Conservation (phyloP, 2,329 filamentous ascomycete species). For the Pseudogymnoascus destructans region DNA sequence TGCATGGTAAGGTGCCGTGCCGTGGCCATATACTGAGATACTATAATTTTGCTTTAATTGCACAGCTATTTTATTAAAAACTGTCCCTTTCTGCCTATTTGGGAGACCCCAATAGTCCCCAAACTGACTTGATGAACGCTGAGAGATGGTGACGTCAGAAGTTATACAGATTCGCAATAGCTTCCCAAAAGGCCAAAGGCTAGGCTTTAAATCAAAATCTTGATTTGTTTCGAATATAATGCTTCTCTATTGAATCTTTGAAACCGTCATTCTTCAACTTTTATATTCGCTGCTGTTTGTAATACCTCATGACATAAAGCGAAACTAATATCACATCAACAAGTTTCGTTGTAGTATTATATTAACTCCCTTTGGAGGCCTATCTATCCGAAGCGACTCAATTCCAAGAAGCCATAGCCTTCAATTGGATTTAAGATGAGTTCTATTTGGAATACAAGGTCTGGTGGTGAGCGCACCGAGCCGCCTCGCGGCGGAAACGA, state of each 20-base stretch:
- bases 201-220: not conserved
- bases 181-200: slow-evolving; percentile 1
- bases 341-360: not conserved
- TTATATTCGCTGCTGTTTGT: not conserved
- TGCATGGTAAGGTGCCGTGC: not conserved
- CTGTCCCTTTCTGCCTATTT: not conserved
- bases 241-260: not conserved
- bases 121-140: not conserved
- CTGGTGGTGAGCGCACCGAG: slow-evolving; percentile 21
- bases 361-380: not conserved
- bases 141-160: not conserved
- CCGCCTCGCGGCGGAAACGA: slow-evolving; percentile 20
- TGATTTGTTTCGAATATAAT: not conserved
- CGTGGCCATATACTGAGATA: not conserved
- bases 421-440: not conserved
- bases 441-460: not conserved
- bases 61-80: not conserved
- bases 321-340: not conserved
- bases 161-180: slow-evolving; percentile 4
- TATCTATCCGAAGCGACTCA: not conserved
- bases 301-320: not conserved
- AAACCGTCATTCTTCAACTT: not conserved
- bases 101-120: not conserved
- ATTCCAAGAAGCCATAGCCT: not conserved
- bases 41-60: not conserved